These are phyloP conservation scores for Cladosporium cucumerinum DNA, from an alignment of 2,329 filamentous ascomycete genomes.

Conservation along the genomic window DNA sequence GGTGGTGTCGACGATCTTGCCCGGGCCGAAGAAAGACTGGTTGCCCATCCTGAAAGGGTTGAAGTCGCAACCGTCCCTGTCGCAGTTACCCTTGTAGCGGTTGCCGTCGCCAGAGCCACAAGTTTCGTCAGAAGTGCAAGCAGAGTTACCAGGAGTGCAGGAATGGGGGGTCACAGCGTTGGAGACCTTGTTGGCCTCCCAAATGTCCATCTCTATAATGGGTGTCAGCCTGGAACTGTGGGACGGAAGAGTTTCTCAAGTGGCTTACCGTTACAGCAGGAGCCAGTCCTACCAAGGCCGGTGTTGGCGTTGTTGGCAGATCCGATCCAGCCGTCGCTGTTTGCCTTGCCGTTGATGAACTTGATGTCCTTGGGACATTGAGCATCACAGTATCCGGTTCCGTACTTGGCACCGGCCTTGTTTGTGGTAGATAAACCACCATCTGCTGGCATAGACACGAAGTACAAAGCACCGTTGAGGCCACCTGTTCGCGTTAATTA, in stretches of 20 bases:
- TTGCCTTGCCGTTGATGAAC: slow-evolving; percentile 39
- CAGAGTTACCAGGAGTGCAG: slow-evolving; percentile 55
- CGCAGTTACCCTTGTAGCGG: slow-evolving; percentile 59
- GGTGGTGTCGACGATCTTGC: slow-evolving; percentile 57
- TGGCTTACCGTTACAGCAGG: slow-evolving; percentile 55
- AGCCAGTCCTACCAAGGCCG: slow-evolving; percentile 45
- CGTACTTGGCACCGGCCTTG: slow-evolving; percentile 54
- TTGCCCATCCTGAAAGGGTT: slow-evolving; percentile 63
- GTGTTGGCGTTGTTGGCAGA: slow-evolving; percentile 28
- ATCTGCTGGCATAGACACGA: slow-evolving; percentile 60
- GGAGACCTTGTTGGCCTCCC: slow-evolving; percentile 66
- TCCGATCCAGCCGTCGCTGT: slow-evolving; percentile 41
- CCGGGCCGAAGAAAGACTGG: slow-evolving; percentile 57
- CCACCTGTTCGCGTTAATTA: slow-evolving; percentile 56
- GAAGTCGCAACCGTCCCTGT: slow-evolving; percentile 69
- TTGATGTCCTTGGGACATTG: slow-evolving; percentile 43
- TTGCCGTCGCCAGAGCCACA: slow-evolving; percentile 39
- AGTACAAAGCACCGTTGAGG: slow-evolving; percentile 67
- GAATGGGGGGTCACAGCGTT: slow-evolving; percentile 65
- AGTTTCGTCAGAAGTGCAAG: slow-evolving; percentile 44
- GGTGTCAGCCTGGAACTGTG: too few relatives aligned
- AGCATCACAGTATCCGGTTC: slow-evolving; percentile 56
- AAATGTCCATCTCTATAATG: slow-evolving; percentile 59
- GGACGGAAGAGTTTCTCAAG: too few relatives aligned
- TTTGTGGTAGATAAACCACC: slow-evolving; percentile 55